Evolutionary conservation across 257 asterid species (phyloP).

Genomic region (Solanum paucissectum): DNA sequence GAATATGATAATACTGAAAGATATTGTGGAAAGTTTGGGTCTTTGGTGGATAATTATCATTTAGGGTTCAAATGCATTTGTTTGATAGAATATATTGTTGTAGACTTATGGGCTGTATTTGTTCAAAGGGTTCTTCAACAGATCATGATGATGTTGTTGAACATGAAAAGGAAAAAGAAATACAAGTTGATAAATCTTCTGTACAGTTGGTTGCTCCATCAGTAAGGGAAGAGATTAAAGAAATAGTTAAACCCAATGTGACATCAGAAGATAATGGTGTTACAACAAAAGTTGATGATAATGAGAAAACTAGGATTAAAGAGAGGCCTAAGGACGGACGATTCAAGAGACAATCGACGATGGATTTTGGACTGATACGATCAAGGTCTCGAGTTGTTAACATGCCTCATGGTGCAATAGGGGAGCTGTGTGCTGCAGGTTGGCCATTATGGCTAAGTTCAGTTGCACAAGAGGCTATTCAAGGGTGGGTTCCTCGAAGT

Average conservation of each 20-base stretch:
- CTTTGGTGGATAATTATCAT: neutral
- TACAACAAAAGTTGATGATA: slow-evolving; percentile 8
- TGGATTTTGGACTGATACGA: slow-evolving; percentile 35
- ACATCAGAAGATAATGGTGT: neutral
- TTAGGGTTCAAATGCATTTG: neutral
- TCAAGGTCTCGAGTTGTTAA: slow-evolving; percentile 23
- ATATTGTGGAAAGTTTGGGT: neutral
- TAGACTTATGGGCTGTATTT: slow-evolving; percentile 23
- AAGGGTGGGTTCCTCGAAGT: slow-evolving; percentile 76
- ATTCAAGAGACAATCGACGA: slow-evolving; percentile 33
- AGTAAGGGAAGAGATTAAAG: slow-evolving; percentile 1
- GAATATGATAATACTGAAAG: neutral
- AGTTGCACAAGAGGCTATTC: slow-evolving; percentile 78
- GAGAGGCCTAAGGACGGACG: slow-evolving; percentile 55
- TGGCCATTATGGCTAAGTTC: slow-evolving; percentile 96
- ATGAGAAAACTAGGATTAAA: slow-evolving; percentile 33
- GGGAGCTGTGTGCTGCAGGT: slow-evolving; percentile 63
- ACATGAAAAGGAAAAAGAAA: slow-evolving; percentile 10
- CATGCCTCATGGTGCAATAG: slow-evolving; percentile 40
- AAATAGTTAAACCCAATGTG: neutral
- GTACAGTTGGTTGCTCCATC: slow-evolving; percentile 10
- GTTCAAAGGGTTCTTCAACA: slow-evolving; percentile 11
- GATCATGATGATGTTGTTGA: slow-evolving; percentile 1
- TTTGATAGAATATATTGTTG: neutral
- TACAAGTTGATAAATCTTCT: neutral